Conservation (phyloP, 139 green algal species). For the Coelastrella sp. region DNA sequence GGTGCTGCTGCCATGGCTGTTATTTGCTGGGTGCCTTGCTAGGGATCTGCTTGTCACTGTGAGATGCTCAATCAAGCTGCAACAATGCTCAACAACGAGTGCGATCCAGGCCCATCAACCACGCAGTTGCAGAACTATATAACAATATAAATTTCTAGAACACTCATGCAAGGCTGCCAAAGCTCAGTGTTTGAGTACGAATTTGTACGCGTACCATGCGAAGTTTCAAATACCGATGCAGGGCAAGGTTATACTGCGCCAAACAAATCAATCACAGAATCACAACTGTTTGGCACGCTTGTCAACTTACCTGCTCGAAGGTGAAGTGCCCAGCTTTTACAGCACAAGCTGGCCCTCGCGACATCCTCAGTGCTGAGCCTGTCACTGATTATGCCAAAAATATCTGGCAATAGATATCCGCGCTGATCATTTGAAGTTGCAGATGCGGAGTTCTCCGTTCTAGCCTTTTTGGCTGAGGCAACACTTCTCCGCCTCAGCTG, state of each 20-base stretch:
- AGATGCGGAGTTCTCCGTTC: neutral
- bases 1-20: neutral
- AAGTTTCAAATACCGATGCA: neutral
- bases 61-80: neutral
- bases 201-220: neutral
- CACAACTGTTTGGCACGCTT: neutral
- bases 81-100: neutral
- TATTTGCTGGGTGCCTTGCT: neutral
- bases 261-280: neutral
- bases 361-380: slow-evolving; percentile 13
- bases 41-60: neutral
- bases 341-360: neutral
- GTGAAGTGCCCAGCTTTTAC: slow-evolving; percentile 31
- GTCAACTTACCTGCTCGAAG: slow-evolving; percentile 19
- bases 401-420: neutral
- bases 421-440: too few relatives aligned
- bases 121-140: neutral
- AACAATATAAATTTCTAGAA: neutral
- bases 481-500: neutral
- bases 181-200: neutral
- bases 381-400: neutral
- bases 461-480: neutral
- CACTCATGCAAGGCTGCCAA: neutral
- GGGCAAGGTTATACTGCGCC: neutral
- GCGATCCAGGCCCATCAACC: neutral